Percentiles rank a stretch among this genome's conserved stretches.
Evolutionary conservation across 805 yeast species (phyloP).

Genomic region (Jamesozyma gamospora): DNA sequence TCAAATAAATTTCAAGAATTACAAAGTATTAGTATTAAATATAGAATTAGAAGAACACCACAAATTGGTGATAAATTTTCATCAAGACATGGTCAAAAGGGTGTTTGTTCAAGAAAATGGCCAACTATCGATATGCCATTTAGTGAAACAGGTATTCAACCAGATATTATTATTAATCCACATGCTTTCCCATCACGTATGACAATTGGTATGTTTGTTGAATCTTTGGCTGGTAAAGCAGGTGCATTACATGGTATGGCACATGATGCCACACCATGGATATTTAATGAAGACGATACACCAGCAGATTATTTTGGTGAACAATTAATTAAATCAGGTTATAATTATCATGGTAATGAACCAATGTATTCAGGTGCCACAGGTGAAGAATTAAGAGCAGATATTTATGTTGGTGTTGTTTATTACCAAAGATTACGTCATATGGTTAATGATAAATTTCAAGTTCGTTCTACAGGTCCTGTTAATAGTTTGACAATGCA

Average conservation of each 20-base stretch:
- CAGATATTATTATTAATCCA: slow-evolving; percentile 95
- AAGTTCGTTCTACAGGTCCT: slow-evolving; percentile 97
- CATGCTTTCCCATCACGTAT: slow-evolving; percentile 99
- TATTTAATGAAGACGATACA: slow-evolving; percentile 79
- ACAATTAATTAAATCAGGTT: slow-evolving; percentile 78
- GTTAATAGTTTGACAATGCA: slow-evolving; percentile 96
- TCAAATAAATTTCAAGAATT: slow-evolving; percentile 54
- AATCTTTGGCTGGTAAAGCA: slow-evolving; percentile 96
- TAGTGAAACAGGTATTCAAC: slow-evolving; percentile 91
- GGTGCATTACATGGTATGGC: slow-evolving; percentile 97
- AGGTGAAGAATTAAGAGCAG: slow-evolving; percentile 94
- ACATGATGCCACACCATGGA: slow-evolving; percentile 96
- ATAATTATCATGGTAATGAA: slow-evolving; percentile 96
- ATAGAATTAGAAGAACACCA: slow-evolving; percentile 84
- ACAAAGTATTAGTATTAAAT: slow-evolving; percentile 78
- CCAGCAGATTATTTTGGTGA: slow-evolving; percentile 98
- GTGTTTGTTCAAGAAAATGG: slow-evolving; percentile 98
- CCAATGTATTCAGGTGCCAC: slow-evolving; percentile 98
- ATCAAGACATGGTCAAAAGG: slow-evolving; percentile 96
- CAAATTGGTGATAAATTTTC: slow-evolving; percentile 96
- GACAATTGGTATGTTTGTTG: slow-evolving; percentile 99
- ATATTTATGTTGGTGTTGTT: slow-evolving; percentile 92
- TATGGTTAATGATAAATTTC: slow-evolving; percentile 99
- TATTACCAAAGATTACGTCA: slow-evolving; percentile 97
- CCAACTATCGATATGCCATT: slow-evolving; percentile 96